Evolutionary conservation across 306 rosid species (phyloP), one percentile per base, ranked within the genome.

Genomic region (Pterocarpus macrocarpus): DNA sequence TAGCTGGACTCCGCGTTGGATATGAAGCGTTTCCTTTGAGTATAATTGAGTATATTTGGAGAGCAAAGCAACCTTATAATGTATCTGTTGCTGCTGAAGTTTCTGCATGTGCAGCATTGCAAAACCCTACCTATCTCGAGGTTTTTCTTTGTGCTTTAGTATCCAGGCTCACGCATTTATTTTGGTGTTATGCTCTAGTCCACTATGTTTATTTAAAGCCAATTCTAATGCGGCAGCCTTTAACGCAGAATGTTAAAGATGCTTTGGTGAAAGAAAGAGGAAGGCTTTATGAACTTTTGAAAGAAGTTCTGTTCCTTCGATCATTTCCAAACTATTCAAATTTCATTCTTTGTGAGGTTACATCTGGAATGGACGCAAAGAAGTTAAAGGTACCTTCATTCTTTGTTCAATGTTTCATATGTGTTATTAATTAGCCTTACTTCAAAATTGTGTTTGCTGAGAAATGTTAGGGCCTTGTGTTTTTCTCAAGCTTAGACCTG

Each of bases 1-100:
- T 93, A 78, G 99, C 99, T 32, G 99, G 99, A 82, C 94, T 93
- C 73, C 97, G 99, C 30, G 99, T 95, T 61, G 99, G 99, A 78
- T 95, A 95, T 78, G 99, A 98, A 87, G 98, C 99, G 52, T 93
- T 95, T 88, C 97, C 99, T 16, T 78, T 84, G 85, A 89, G 93
- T 79, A 85, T 95, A 30, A 93, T 95, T n/a, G 92, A 93, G 85
- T 95, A 85, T 81, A 89, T 91, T 35, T 95, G 99, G 99, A 87
- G 98, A 86, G 99, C 98, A 81, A 93, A 95, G 87, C 99, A 95
- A 82, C 99, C 99, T 11, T 95, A 95, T 67, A 95, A 93, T 75
- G 99, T 95, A 9, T 95, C 99, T 41, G 97, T 90, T 75, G 93
- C 99, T 82, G 98, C 99, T 69, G 99, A 95, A 90, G 67, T 95